phyloP scores from a whole-genome alignment of 1,284 basidiomycete species.

The Heliocybe sulcata region DNA sequence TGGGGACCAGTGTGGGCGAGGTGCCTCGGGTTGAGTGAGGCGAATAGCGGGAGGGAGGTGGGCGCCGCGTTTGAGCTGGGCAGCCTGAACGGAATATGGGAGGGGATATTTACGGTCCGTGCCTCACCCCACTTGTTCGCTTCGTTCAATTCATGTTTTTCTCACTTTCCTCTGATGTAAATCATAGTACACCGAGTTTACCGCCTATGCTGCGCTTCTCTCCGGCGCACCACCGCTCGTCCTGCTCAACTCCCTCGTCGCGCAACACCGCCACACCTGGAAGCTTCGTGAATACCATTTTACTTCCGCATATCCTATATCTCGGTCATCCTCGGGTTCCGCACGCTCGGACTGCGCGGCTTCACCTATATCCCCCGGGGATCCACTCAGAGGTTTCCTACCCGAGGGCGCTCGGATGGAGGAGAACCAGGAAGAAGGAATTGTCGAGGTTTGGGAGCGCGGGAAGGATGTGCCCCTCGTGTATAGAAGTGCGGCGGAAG shows the following conservation, averaged over 20 bases:
- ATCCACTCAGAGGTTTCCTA: slow-evolving; percentile 42
- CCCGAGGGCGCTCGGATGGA: slow-evolving; percentile 37
- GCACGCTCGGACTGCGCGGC: neutral
- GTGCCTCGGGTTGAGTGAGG: slow-evolving; percentile 33
- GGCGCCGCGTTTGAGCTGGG: slow-evolving; percentile 45
- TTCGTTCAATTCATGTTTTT: neutral
- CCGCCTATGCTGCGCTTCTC: slow-evolving; percentile 55
- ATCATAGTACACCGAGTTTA: slow-evolving; percentile 66
- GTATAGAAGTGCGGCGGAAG: slow-evolving; percentile 28
- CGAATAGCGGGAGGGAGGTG: neutral
- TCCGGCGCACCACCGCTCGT: slow-evolving; percentile 50
- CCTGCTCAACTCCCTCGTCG: slow-evolving; percentile 49
- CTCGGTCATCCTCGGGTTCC: neutral
- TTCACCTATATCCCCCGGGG: slow-evolving; percentile 23
- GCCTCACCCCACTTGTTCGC: slow-evolving; percentile 2
- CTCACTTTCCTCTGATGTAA: slow-evolving; percentile 3
- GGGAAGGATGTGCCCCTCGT: slow-evolving; percentile 24
- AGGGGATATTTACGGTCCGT: slow-evolving; percentile 65
- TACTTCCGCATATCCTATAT: neutral
- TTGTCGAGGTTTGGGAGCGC: slow-evolving; percentile 35
- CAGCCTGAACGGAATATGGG: slow-evolving; percentile 69
- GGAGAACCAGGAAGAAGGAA: slow-evolving; percentile 26
- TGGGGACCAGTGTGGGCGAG: slow-evolving; percentile 59
- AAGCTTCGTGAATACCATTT: slow-evolving; percentile 67
- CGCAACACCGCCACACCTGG: slow-evolving; percentile 72